phyloP scores from a whole-genome alignment of 1,139 yeast genomes.

The Meyerozyma sp. region DNA sequence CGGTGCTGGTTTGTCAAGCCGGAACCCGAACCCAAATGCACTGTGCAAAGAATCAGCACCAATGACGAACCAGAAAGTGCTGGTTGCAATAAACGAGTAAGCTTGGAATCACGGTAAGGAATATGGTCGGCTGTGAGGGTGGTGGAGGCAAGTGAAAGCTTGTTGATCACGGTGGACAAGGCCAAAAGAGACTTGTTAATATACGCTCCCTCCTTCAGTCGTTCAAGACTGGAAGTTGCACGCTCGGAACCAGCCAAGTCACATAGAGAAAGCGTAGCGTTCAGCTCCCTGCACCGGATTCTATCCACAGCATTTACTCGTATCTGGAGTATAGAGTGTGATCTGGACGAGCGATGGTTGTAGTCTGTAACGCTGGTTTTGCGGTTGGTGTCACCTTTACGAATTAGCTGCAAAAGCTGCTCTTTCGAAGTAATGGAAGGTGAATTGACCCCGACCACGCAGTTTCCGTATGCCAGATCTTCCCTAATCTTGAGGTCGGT shows the following conservation, averaged over 20 bases:
- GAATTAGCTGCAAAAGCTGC: slow-evolving; percentile 58
- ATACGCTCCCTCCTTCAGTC: slow-evolving; percentile 89
- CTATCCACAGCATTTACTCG: slow-evolving; percentile 44
- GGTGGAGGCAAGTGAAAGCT: slow-evolving; percentile 46
- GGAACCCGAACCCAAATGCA: slow-evolving; percentile 48
- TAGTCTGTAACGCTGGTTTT: slow-evolving; percentile 87
- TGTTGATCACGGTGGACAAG: slow-evolving; percentile 81
- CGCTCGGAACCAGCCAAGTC: slow-evolving; percentile 96
- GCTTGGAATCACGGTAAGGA: slow-evolving; percentile 88
- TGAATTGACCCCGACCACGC: slow-evolving; percentile 70
- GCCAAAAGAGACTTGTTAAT: slow-evolving; percentile 89
- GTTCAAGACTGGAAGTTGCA: slow-evolving; percentile 74
- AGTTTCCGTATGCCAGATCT: slow-evolving; percentile 66
- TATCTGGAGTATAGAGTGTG: slow-evolving; percentile 86
- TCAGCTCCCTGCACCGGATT: slow-evolving; percentile 35
- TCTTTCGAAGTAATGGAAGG: slow-evolving; percentile 50
- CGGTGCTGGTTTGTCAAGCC: slow-evolving; percentile 32
- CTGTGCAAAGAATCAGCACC: slow-evolving; percentile 84
- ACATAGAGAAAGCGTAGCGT: slow-evolving; percentile 76
- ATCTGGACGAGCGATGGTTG: slow-evolving; percentile 79
- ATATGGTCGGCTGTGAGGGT: slow-evolving; percentile 46
- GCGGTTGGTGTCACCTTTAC: slow-evolving; percentile 67
- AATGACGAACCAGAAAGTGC: slow-evolving; percentile 85
- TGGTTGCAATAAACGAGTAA: slow-evolving; percentile 84
- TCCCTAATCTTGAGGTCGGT: slow-evolving; percentile 70